Conservation (phyloP, 176 grass and related monocot species). For the Rhipidocladum racemiflorum region DNA sequence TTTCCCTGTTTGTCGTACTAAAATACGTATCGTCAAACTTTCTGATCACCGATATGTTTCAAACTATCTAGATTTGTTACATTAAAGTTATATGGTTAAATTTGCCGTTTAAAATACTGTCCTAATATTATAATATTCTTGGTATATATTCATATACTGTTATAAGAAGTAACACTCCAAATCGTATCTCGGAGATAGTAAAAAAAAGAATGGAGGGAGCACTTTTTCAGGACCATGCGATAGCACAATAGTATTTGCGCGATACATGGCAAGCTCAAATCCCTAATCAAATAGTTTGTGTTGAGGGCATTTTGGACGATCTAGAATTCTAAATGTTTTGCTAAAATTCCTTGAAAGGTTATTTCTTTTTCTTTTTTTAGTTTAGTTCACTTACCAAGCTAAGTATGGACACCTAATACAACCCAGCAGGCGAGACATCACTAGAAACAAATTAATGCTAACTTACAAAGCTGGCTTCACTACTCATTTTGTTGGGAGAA, state of each 20-base stretch:
- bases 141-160: too few species aligned
- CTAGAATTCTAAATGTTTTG: not conserved
- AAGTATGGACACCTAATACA: not conserved
- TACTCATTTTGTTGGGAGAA: constrained; percentile 26
- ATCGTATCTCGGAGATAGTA: too few species aligned
- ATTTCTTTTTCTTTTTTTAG: not conserved
- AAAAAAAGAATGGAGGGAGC: too few species aligned
- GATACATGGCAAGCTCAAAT: not conserved
- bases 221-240: not conserved
- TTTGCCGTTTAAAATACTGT: too few species aligned
- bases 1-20: too few species aligned
- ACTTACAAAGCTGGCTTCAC: constrained; percentile 28
- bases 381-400: not conserved
- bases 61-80: too few species aligned
- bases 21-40: too few species aligned
- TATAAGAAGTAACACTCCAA: too few species aligned
- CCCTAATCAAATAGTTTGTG: not conserved
- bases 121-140: too few species aligned
- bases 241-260: not conserved
- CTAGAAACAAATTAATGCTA: constrained; percentile 29
- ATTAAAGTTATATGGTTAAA: too few species aligned
- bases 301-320: not conserved
- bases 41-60: too few species aligned
- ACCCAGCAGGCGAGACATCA: constrained; percentile 34
- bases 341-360: not conserved